Conservation (phyloP, 495 filamentous ascomycete genomes). For the Polyplosphaeria fusca region DNA sequence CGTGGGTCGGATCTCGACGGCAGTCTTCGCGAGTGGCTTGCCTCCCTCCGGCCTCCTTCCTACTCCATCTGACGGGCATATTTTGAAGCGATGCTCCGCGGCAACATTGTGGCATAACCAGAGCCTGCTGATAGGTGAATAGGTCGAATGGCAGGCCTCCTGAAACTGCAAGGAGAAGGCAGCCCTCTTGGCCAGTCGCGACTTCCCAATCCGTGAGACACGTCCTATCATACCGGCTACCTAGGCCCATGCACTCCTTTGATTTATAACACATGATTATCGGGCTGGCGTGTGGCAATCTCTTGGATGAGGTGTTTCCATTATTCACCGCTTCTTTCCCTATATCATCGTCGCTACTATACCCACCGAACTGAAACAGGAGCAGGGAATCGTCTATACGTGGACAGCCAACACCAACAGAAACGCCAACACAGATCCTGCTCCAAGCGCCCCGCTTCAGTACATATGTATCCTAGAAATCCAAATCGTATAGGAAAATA, state of each 20-base stretch:
- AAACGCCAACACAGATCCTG: neutral
- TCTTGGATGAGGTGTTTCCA: neutral
- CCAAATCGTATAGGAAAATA: neutral
- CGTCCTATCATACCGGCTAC: neutral
- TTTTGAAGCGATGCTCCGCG: too few relatives aligned
- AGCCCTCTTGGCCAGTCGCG: neutral
- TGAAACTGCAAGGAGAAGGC: too few relatives aligned
- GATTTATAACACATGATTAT: neutral
- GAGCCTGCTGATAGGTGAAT: too few relatives aligned
- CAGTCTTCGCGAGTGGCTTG: neutral
- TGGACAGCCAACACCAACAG: neutral
- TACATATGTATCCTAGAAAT: neutral
- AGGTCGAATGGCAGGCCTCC: too few relatives aligned
- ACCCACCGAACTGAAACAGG: neutral
- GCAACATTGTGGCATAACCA: too few relatives aligned
- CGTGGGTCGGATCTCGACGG: neutral
- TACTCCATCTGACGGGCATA: neutral
- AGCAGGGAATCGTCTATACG: neutral
- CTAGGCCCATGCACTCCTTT: neutral
- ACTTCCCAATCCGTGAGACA: neutral
- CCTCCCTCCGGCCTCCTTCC: neutral
- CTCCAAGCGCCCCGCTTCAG: neutral
- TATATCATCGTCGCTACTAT: neutral
- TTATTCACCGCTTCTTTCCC: neutral
- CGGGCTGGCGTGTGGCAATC: neutral